phyloP scores from a whole-genome alignment of 208 protist species.

The Porcisia deanei region DNA sequence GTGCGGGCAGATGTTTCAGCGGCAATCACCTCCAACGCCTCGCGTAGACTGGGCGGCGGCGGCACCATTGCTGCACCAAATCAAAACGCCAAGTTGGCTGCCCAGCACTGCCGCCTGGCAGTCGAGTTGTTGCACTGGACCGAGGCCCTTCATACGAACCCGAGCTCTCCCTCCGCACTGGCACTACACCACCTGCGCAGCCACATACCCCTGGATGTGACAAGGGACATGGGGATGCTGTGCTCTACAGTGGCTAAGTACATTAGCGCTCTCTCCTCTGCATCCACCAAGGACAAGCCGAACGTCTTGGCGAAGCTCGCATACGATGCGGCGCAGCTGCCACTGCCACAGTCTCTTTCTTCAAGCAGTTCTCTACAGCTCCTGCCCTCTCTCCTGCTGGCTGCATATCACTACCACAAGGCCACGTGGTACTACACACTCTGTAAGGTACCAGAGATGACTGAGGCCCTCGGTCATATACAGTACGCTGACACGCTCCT shows the following conservation, averaged over 20 bases:
- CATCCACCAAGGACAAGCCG: slow-evolving; percentile 41
- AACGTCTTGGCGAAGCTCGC: slow-evolving; percentile 62
- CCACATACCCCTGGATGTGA: slow-evolving; percentile 34
- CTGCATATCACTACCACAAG: slow-evolving; percentile 65
- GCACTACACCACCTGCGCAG: slow-evolving; percentile 36
- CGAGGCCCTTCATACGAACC: slow-evolving; percentile 27
- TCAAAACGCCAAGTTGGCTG: slow-evolving; percentile 54
- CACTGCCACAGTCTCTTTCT: slow-evolving; percentile 26
- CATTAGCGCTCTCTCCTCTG: slow-evolving; percentile 59
- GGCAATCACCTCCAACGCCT: slow-evolving; percentile 1
- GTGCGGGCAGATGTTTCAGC: slow-evolving; percentile 29
- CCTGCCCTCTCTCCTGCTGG: slow-evolving; percentile 56
- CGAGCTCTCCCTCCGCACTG: slow-evolving; percentile 31
- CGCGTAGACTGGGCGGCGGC: slow-evolving; percentile 16
- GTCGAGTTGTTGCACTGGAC: slow-evolving; percentile 34
- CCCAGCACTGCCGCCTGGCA: slow-evolving; percentile 41
- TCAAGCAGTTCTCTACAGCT: slow-evolving; percentile 31
- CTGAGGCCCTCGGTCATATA: slow-evolving; percentile 63
- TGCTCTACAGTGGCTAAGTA: slow-evolving; percentile 69
- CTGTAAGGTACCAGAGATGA: slow-evolving; percentile 54
- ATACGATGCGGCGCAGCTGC: slow-evolving; percentile 39
- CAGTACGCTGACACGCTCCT: slow-evolving; percentile 56
- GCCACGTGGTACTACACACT: slow-evolving; percentile 56
- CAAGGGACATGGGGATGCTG: slow-evolving; percentile 38
- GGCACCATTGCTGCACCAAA: slow-evolving; percentile 28